phyloP scores from a whole-genome alignment of 208 protist genomes.

The Novymonas esmeraldas region DNA sequence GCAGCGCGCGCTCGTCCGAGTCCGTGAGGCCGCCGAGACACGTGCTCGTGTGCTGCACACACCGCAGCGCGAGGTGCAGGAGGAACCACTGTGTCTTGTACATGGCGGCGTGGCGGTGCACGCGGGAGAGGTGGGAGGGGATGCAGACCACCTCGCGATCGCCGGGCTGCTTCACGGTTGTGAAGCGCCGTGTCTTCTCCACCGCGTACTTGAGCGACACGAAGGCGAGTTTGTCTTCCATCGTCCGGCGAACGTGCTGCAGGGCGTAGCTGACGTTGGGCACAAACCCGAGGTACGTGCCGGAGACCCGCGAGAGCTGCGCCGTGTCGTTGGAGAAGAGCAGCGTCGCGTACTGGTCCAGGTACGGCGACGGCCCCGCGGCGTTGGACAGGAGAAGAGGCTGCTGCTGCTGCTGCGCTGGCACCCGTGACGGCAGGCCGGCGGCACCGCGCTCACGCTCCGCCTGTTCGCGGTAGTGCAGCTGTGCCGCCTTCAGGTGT shows the following conservation, averaged over 20 bases:
- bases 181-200: conserved; percentile 23
- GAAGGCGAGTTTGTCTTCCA: conserved; percentile 12
- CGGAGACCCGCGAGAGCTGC: conserved; percentile 15
- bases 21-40: conserved; percentile 19
- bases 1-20: conserved; percentile 12
- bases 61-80: conserved; percentile 22
- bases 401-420: background rate
- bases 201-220: conserved; percentile 34
- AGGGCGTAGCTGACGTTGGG: conserved; percentile 20
- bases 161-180: conserved; percentile 11
- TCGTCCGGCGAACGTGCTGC: conserved; percentile 8
- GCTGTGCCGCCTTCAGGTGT: conserved; percentile 31
- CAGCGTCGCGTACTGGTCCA: conserved; percentile 22
- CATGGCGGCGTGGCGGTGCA: conserved; percentile 21
- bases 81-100: conserved; percentile 44
- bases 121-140: conserved; percentile 24
- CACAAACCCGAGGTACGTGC: conserved; percentile 19
- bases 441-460: background rate
- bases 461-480: conserved; percentile 14
- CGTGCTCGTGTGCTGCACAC: conserved; percentile 14
- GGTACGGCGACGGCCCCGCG: conserved; percentile 20
- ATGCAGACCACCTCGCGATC: conserved; percentile 39
- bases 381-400: conserved; percentile 8
- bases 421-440: background rate
- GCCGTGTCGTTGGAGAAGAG: conserved; percentile 22